Conservation (phyloP, 352 stramenopile species). For the Globisporangium uncinulatum region DNA sequence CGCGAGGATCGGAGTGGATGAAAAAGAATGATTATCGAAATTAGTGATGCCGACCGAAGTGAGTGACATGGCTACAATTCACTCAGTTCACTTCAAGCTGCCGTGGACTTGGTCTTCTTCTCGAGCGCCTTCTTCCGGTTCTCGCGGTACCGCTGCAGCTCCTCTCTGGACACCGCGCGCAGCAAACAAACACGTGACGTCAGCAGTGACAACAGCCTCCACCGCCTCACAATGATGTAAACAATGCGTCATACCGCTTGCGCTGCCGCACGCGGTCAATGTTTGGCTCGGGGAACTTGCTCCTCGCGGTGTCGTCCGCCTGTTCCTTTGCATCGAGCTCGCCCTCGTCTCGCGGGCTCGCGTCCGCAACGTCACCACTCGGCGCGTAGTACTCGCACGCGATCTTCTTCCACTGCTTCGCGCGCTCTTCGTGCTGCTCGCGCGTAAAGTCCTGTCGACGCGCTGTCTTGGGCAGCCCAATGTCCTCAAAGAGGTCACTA, state of each 20-base stretch:
- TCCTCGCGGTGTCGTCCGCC: slow-evolving; percentile 20
- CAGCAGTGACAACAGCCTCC: not conserved
- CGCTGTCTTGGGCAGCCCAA: slow-evolving; percentile 55
- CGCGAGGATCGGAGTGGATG: too few species aligned
- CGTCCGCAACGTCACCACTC: slow-evolving; percentile 30
- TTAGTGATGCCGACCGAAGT: too few species aligned
- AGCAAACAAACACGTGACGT: slow-evolving; percentile 3
- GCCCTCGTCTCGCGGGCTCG: slow-evolving; percentile 19
- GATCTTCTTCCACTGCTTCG: slow-evolving; percentile 63
- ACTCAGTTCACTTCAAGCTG: too few species aligned
- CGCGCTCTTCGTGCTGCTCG: slow-evolving; percentile 56
- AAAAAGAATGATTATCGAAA: too few species aligned
- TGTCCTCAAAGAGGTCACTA: slow-evolving; percentile 69
- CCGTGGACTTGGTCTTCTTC: slow-evolving; percentile 28
- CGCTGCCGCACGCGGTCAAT: slow-evolving; percentile 67
- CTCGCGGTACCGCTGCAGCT: slow-evolving; percentile 60
- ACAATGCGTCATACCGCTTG: slow-evolving; percentile 54
- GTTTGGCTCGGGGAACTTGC: slow-evolving; percentile 52
- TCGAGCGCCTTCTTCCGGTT: slow-evolving; percentile 46
- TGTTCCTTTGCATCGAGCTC: slow-evolving; percentile 20
- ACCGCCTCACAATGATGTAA: not conserved
- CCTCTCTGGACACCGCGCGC: slow-evolving; percentile 27
- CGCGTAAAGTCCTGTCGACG: slow-evolving; percentile 42
- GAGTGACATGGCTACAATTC: too few species aligned
- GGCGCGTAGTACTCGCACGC: slow-evolving; percentile 56